Base-by-base conservation (phyloP, 768 basidiomycete species). In the Tylopilus rubrobrunneus region DNA sequence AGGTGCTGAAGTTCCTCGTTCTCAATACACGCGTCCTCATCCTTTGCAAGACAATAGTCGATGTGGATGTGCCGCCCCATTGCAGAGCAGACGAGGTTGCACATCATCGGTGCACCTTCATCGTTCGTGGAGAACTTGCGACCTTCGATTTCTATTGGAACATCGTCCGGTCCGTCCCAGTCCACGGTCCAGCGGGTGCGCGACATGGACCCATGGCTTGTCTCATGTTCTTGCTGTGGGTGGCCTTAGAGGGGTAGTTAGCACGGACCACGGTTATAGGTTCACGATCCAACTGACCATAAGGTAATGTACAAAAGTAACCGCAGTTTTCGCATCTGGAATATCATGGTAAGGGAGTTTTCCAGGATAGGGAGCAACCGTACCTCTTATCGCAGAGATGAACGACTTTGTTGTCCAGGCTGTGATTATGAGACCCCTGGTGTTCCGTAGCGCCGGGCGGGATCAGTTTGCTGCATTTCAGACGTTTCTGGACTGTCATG, bases 51-150 rank as follows among this genome's bases (percentile, higher is more conserved):
- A 58, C 84, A 85, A 52, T 77, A 80, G 56, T 79, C 81, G 33
- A 85, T 67, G 61, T 85, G 84, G 1, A 70, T 68, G 47, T 85
- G 84, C 19, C 85, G 66, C 0, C 83, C 84, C 67, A 84, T 71
- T 14, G 78, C 68, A 1, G 75, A 72, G 56, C 82, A 85, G 39
- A 81, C 63, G 19, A 84, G 70, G 44, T 74, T 83, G 59, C 84
- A 85, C 72, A 85, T 74, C 79, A 85, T 81, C 0, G 83, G 83
- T 1, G 82, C 82, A 8, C 84, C 82, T 40, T 80, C 78, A 47
- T 83, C 81, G 23, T 76, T 73, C 0, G 76, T 58, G 12, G 74
- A 79, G 62, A 82, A 85, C 54, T 74, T 78, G 52, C 76, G 76
- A 3, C 84, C 83, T 52, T 78, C 75, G 4, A 84, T 67, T 56